Conservation (phyloP, 352 stramenopile species). For the Halophytophthora batemanensis region DNA sequence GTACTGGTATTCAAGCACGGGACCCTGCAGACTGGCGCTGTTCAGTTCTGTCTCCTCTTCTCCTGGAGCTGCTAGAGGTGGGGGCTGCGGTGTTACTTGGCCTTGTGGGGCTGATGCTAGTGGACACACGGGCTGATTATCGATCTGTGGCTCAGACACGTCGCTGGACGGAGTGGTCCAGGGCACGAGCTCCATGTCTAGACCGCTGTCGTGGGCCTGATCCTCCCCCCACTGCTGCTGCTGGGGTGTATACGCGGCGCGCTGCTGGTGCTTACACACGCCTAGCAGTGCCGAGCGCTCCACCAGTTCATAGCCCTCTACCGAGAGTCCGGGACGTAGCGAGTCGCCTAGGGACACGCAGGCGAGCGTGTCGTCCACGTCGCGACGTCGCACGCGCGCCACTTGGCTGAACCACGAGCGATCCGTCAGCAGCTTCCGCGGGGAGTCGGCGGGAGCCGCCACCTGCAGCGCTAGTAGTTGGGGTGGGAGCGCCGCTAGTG, state of each 20-base stretch:
- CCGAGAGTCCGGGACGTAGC: slow-evolving; percentile 31
- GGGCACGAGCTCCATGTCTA: slow-evolving; percentile 18
- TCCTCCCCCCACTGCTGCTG: slow-evolving; percentile 23
- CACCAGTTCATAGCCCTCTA: slow-evolving; percentile 74
- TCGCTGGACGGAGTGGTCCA: slow-evolving; percentile 11
- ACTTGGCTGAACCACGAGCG: slow-evolving; percentile 50
- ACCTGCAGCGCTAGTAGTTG: slow-evolving; percentile 1
- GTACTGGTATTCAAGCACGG: slow-evolving; percentile 76
- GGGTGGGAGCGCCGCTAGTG: not conserved
- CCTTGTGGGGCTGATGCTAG: slow-evolving; percentile 7
- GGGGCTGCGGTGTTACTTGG: slow-evolving; percentile 15
- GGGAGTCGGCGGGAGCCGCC: slow-evolving; percentile 9
- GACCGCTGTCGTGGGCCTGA: slow-evolving; percentile 6
- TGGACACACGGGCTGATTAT: slow-evolving; percentile 15
- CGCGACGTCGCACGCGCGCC: slow-evolving; percentile 25
- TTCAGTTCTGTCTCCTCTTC: not conserved
- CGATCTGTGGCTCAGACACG: not conserved
- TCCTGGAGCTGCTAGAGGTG: slow-evolving; percentile 8
- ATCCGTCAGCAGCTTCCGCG: slow-evolving; percentile 39
- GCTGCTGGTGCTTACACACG: slow-evolving; percentile 49
- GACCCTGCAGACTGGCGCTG: slow-evolving; percentile 26
- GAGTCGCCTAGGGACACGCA: slow-evolving; percentile 33
- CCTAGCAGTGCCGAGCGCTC: slow-evolving; percentile 63
- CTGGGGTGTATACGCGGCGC: not conserved
- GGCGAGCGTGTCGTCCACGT: slow-evolving; percentile 11